Conservation (phyloP, 2,329 filamentous ascomycete species). For the Sclerotinia glacialis region DNA sequence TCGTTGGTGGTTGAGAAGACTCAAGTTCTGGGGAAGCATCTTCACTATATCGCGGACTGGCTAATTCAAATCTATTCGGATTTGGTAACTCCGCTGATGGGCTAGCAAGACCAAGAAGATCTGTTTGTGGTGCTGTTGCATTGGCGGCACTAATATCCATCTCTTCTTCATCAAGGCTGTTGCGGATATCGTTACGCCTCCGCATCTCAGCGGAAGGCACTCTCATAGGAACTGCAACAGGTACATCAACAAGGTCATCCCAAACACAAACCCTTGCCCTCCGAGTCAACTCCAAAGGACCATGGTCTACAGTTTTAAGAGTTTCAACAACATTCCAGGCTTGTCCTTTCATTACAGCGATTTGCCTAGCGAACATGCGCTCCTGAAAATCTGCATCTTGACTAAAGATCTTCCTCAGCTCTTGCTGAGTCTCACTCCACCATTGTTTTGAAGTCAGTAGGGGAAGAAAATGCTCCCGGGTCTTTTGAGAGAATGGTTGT, state of each 20-base stretch:
- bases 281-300: constrained; percentile 87
- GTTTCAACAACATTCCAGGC: constrained; percentile 99
- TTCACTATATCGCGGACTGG: constrained; percentile 42
- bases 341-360: constrained; percentile 98
- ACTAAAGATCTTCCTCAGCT: constrained; percentile 81
- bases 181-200: constrained; percentile 54
- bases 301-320: constrained; percentile 86
- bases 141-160: constrained; percentile 83
- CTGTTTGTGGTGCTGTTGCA: constrained; percentile 55
- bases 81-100: constrained; percentile 51
- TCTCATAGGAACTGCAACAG: constrained; percentile 87
- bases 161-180: constrained; percentile 71
- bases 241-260: constrained; percentile 96
- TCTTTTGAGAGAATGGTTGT: constrained; percentile 91
- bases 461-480: constrained; percentile 91
- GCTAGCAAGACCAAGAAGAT: constrained; percentile 58
- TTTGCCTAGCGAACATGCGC: constrained; percentile 97
- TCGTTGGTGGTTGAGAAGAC: constrained; percentile 29
- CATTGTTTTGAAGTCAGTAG: constrained; percentile 90
- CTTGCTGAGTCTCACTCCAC: constrained; percentile 93
- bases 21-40: constrained; percentile 28
- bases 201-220: constrained; percentile 81
- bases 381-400: constrained; percentile 96
- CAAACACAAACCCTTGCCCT: constrained; percentile 91
- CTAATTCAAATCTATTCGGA: constrained; percentile 71